Percentiles rank a stretch among this genome's conserved stretches.
phyloP scores from a whole-genome alignment of 768 basidiomycete species.

The Kwoniella mangroviensis region DNA sequence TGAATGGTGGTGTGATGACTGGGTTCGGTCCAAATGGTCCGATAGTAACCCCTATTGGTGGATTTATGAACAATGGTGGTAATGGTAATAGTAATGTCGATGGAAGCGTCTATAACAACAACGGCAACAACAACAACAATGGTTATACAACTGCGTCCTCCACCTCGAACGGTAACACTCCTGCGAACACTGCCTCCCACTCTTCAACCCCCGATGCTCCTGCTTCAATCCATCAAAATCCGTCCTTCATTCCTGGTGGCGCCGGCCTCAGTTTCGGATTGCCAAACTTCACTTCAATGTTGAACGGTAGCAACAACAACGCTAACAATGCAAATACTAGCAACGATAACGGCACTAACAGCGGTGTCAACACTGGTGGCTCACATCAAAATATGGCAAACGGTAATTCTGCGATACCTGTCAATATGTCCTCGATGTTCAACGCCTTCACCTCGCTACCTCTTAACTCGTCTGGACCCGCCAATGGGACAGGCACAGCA shows the following conservation, averaged over 20 bases:
- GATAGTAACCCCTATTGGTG: neutral
- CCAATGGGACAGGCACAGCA: no score
- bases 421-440: no score
- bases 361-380: neutral
- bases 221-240: neutral
- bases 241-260: neutral
- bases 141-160: no score
- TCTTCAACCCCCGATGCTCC: neutral
- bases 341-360: neutral
- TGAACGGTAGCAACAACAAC: neutral
- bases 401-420: neutral
- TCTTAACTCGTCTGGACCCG: no score
- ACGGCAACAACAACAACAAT: neutral
- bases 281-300: neutral
- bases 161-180: neutral
- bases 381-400: neutral
- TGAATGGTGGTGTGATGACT: neutral
- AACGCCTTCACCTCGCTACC: no score
- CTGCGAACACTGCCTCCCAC: no score
- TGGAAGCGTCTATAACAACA: neutral
- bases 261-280: neutral
- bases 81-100: neutral
- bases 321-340: neutral
- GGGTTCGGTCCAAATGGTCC: neutral
- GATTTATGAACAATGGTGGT: neutral